Base-by-base conservation (phyloP, 495 filamentous ascomycete genomes). In the Xylaria palmicola region DNA sequence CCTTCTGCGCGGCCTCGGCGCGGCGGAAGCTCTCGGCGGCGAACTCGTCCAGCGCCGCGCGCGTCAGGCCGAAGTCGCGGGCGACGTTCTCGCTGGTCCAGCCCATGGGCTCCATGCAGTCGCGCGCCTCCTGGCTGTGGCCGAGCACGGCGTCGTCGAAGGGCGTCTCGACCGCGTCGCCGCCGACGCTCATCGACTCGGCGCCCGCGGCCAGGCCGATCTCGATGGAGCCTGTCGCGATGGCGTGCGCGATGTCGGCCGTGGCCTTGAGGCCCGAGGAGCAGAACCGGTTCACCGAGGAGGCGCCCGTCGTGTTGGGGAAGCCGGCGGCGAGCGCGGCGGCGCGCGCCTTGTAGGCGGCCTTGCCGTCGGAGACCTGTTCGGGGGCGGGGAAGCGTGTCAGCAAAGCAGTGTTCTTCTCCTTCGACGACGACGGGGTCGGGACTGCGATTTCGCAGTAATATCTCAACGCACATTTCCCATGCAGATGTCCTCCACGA, bases 1-100 rank as follows among this genome's bases (percentile, higher is more conserved):
- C 86, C 81, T 96, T 96, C 80, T 98, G 94, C 3, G 94, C 91
- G 24, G 67, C 77, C 79, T 98, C 94, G 19, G 94, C 94, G 32
- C 92, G 86, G 59, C 84, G 83, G 78, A 90, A 97, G 10, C 86
- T 90, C 79, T 95, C 90, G 8, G 90, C 90, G 0, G 94, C 91
- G 72, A 87, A 97, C 56, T 83, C 75, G 72, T 98, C 94, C 72
- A 97, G 91, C 62, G 71, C 69, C 69, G 93, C 87, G 44, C 94
- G 85, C 1, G 85, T 75, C 68, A 98, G 87, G 60, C 87, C 82
- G 71, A 98, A 98, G 77, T 97, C 93, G 52, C 83, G 85, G 47
- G 86, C 91, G n/a, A 98, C 90, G 65, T 98, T 97, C 80, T 98
- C 94, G 10, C 88, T 91, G 0, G 94, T 98, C 85, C 96, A 94